Evolutionary conservation across 2,329 filamentous ascomycete genomes (phyloP), one percentile per base, ranked within the genome.

Genomic region (Huntiella omanensis): DNA sequence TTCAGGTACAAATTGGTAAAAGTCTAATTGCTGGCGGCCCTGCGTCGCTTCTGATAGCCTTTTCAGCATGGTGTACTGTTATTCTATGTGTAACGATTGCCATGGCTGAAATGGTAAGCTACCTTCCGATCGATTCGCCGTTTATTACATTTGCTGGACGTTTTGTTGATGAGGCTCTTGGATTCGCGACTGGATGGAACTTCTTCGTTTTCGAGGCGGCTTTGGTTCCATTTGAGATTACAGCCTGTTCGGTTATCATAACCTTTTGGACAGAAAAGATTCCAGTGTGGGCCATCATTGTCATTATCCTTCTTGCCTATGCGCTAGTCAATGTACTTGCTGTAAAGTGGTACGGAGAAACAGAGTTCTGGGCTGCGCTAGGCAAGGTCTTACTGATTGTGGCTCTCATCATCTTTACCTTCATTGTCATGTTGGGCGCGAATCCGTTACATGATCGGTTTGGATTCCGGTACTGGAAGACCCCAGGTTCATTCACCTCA

Each of bases 361-460:
- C 77, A 0, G 83, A 91, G 57, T 91, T 92, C 55, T 75, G 70
- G 70, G 73, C 78, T 15, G 77, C 83, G 2, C 58, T 83, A 2
- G 77, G 77, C 46, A 85, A 86, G 58, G 71, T 85, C 2, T 54
- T 86, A 2, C 67, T 86, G 43, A 82, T 83, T 50, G 60, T 85
- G 33, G 80, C 74, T 1, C 67, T 88, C 43, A 70, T 87, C 53
- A 54, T 75, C 52, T 87, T 83, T 62, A 88, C 84, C 2, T 84
- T 93, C 55, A 69, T 92, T 52, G 75, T 77, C 52, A 88, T 91
- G 78, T 63, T 91, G 1, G 85, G 84, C 5, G 85, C 81, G 2
- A 91, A 88, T 53, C 85, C 85, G 0, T 58, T 75, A 1, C 66
- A 72, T 34, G 80, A 87, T 53, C 65, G 72, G 0, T 83, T 83